A percentile compares a stretch with the other conserved stretches of the same genome.
These are phyloP conservation scores for Boletus sp. DNA, from an alignment of 768 basidiomycete species.

Conservation along the genomic window DNA sequence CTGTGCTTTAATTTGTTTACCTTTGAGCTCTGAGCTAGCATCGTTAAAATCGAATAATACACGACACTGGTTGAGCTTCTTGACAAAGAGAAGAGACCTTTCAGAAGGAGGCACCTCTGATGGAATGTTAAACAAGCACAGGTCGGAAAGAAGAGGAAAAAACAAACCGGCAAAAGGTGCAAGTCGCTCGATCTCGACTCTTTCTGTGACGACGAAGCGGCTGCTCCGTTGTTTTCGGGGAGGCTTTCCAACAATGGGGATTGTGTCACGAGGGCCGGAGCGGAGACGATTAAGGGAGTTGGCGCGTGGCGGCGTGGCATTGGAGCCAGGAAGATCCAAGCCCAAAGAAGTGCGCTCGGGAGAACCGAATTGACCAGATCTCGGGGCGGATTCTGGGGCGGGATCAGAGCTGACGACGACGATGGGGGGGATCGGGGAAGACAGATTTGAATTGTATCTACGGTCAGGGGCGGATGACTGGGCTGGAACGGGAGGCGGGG, in stretches of 20 bases:
- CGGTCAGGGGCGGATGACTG: conserved; percentile 53
- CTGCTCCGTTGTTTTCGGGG: conserved; percentile 97
- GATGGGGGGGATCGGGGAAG: conserved; percentile 70
- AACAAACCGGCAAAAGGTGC: conserved; percentile 79
- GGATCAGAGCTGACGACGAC: conserved; percentile 82
- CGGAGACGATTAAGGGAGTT: conserved; percentile 73
- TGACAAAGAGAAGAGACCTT: conserved; percentile 87
- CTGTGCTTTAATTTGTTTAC: conserved; percentile 98
- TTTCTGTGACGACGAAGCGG: conserved; percentile 93
- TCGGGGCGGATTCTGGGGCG: conserved; percentile 45
- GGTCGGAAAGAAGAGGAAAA: conserved; percentile 9
- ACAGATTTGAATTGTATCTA: conserved; percentile 43
- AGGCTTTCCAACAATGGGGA: conserved; percentile 93
- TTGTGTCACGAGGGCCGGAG: conserved; percentile 90
- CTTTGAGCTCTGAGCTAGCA: conserved; percentile 90
- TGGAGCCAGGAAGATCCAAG: conserved; percentile 44
- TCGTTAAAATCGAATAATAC: conserved; percentile 99
- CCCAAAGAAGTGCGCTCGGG: conserved; percentile 49
- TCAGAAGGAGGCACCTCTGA: conserved; percentile 87
- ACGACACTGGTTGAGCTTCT: conserved; percentile 93
- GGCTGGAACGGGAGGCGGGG: conserved; percentile 40
- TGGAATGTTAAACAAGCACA: neutral
- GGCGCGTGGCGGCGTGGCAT: conserved; percentile 61
- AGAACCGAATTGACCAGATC: conserved; percentile 40
- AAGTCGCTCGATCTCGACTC: conserved; percentile 92